Conservation (phyloP, 306 rosid genomes). For the Chamaecrista fasciculata region DNA sequence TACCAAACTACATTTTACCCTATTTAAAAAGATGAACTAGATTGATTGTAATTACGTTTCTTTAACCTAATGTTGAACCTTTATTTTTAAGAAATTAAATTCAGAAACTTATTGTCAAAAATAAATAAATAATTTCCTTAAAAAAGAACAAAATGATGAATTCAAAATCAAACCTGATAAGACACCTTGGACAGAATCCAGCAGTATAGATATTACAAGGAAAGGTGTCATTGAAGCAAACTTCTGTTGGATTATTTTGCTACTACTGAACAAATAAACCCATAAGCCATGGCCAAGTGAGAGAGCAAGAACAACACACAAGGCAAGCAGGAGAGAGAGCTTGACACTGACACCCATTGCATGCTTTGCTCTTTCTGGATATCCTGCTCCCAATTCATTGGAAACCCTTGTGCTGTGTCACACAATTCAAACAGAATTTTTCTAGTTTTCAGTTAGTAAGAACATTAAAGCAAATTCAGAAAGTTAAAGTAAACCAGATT, state of each 20-base stretch:
- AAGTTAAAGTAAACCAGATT: too few relatives aligned
- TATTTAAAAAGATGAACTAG: too few relatives aligned
- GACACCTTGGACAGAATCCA: constrained; percentile 75
- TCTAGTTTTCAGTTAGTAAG: background rate
- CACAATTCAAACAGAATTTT: background rate
- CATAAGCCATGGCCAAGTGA: constrained; percentile 55
- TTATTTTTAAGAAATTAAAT: too few relatives aligned
- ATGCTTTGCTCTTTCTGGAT: constrained; percentile 51
- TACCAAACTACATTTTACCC: too few relatives aligned
- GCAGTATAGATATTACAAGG: constrained; percentile 57
- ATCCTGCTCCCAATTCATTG: constrained; percentile 80
- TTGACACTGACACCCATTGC: constrained; percentile 72
- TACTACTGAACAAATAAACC: constrained; percentile 59
- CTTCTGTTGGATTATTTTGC: constrained; percentile 36
- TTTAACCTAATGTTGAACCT: too few relatives aligned
- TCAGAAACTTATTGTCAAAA: too few relatives aligned
- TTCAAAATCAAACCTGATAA: constrained; percentile 61
- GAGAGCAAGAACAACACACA: constrained; percentile 46
- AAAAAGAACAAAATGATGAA: background rate
- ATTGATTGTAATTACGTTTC: too few relatives aligned
- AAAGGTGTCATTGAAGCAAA: constrained; percentile 81
- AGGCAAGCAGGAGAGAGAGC: constrained; percentile 64
- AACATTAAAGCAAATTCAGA: background rate
- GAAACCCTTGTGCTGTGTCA: constrained; percentile 82
- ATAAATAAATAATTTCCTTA: too few relatives aligned